Percentiles rank a stretch among this genome's conserved stretches.
Conservation (phyloP, 1,284 basidiomycete genomes). For the Ceratobasidium sp. region DNA sequence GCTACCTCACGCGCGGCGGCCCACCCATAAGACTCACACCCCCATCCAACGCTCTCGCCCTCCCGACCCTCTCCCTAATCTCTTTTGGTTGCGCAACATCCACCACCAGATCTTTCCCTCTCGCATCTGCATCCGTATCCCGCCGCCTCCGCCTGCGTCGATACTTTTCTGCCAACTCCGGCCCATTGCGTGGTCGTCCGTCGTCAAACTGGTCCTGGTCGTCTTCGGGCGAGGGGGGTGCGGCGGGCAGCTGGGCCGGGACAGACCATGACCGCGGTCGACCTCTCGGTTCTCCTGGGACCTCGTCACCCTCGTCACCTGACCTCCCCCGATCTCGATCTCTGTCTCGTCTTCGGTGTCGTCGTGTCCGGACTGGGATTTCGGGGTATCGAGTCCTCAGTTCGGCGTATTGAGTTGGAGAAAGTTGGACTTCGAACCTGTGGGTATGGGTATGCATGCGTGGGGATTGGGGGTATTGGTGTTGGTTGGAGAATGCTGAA, state of each 20-base stretch:
- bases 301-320: background rate
- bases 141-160: constrained; percentile 3
- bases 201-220: background rate
- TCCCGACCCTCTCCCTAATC: background rate
- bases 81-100: background rate
- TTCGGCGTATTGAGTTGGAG: constrained; percentile 2
- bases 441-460: constrained; percentile 17
- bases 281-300: background rate
- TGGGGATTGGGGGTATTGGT: too few relatives aligned
- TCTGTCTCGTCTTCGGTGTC: background rate
- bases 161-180: constrained; percentile 30
- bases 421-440: constrained; percentile 25
- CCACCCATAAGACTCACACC: constrained; percentile 32
- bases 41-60: constrained; percentile 6
- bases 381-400: constrained; percentile 6
- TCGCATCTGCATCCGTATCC: too few relatives aligned
- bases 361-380: background rate
- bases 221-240: background rate
- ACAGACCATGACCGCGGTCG: background rate
- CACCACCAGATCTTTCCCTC: background rate
- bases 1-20: constrained; percentile 7
- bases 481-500: background rate
- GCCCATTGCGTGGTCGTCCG: constrained; percentile 11
- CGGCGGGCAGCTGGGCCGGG: background rate
- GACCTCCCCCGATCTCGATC: background rate